phyloP scores from a whole-genome alignment of 208 protist genomes.

The Crithidia acanthocephali region DNA sequence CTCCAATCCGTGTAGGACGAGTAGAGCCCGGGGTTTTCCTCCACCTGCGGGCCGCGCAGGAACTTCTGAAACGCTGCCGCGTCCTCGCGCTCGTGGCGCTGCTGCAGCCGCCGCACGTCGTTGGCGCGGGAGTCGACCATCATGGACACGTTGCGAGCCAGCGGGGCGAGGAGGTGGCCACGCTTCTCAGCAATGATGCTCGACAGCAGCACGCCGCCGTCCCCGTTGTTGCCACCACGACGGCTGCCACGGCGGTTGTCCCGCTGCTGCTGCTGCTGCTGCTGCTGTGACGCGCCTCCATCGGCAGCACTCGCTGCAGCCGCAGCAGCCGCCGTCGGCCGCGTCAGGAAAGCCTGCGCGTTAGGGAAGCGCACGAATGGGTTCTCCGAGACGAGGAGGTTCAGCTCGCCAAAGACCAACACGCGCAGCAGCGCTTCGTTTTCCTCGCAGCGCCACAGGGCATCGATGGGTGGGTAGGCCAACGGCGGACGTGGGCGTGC shows the following conservation, averaged over 20 bases:
- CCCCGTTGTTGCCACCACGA: constrained; percentile 18
- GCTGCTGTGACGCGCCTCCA: no score
- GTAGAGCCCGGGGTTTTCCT: constrained; percentile 59
- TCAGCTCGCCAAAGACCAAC: constrained; percentile 88
- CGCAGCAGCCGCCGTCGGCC: constrained; percentile 42
- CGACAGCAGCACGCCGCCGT: constrained; percentile 54
- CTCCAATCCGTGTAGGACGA: constrained; percentile 73
- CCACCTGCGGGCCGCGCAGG: constrained; percentile 41
- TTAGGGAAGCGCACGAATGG: constrained; percentile 84
- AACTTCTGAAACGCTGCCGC: constrained; percentile 64
- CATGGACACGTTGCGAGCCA: constrained; percentile 54
- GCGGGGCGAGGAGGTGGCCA: constrained; percentile 61
- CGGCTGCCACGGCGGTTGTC: constrained; percentile 21
- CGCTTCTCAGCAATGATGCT: constrained; percentile 74
- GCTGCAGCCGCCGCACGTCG: constrained; percentile 77
- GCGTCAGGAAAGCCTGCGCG: constrained; percentile 69
- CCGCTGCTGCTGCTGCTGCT: constrained; percentile 20
- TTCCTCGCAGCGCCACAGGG: constrained; percentile 77
- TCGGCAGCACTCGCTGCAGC: constrained; percentile 24
- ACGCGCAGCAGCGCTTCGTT: constrained; percentile 79
- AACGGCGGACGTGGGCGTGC: constrained; percentile 36
- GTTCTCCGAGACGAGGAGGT: constrained; percentile 83
- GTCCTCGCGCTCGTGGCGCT: constrained; percentile 84
- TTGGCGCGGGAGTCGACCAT: constrained; percentile 66
- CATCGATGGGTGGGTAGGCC: constrained; percentile 74